phyloP scores from a whole-genome alignment of 768 basidiomycete genomes.

The Dioszegia crocea region DNA sequence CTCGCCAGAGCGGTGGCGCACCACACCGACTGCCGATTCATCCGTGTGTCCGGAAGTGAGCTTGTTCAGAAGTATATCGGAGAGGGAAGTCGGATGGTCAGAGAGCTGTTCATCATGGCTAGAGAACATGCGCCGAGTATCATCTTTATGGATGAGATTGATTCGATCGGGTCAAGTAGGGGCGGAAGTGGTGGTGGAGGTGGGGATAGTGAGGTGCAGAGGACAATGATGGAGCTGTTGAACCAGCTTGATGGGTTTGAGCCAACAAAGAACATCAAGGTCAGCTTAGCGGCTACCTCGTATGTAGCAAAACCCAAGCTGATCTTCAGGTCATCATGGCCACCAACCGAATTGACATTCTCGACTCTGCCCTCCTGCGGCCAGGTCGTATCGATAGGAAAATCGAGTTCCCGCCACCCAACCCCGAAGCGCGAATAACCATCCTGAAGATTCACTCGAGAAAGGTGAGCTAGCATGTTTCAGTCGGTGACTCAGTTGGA shows the following conservation, averaged over 20 bases:
- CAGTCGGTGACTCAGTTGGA: background rate
- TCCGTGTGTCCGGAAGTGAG: constrained; percentile 88
- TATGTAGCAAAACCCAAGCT: background rate
- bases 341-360: constrained; percentile 94
- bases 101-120: constrained; percentile 97
- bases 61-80: constrained; percentile 98
- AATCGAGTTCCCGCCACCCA: constrained; percentile 96
- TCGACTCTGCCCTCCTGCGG: constrained; percentile 85
- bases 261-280: constrained; percentile 74
- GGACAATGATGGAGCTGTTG: constrained; percentile 83
- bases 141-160: constrained; percentile 99
- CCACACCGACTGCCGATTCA: constrained; percentile 97
- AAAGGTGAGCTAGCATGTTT: constrained; percentile 58
- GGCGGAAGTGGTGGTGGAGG: constrained; percentile 69
- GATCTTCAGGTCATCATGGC: constrained; percentile 72
- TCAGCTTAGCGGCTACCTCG: constrained; percentile 18
- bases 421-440: constrained; percentile 89
- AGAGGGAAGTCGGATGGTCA: constrained; percentile 92
- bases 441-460: constrained; percentile 95
- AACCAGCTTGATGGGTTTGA: constrained; percentile 88
- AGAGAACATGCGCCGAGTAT: constrained; percentile 95
- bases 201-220: constrained; percentile 82
- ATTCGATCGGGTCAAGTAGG: constrained; percentile 89
- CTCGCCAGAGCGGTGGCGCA: constrained; percentile 93
- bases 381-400: constrained; percentile 95